Evolutionary conservation across 208 protist genomes (phyloP).

Genomic region (Leishmania tropica): DNA sequence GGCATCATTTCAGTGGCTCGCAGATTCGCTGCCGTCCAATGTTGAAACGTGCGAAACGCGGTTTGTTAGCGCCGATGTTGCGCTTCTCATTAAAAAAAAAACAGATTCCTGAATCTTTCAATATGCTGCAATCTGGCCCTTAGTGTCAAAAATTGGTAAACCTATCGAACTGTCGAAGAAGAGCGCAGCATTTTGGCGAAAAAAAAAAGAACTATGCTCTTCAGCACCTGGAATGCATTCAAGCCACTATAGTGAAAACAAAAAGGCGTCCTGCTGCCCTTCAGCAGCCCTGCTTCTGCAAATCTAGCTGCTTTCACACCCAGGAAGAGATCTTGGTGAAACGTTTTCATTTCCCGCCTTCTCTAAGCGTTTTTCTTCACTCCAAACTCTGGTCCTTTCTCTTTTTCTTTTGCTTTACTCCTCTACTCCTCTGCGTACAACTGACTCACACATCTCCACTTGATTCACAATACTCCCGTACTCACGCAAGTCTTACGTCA

Average conservation of each 20-base stretch:
- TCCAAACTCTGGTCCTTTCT: background rate
- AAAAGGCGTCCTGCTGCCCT: background rate
- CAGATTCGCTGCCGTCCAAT: background rate
- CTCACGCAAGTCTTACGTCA: background rate
- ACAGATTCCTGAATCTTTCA: background rate
- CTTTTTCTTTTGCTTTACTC: conserved; percentile 1
- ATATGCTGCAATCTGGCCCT: no score
- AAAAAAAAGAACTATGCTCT: background rate
- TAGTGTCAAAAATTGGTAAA: background rate
- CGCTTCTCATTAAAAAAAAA: conserved; percentile 25
- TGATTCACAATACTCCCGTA: background rate
- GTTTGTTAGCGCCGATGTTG: conserved; percentile 33
- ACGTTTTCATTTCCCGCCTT: background rate
- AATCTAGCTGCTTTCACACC: background rate
- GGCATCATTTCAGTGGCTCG: conserved; percentile 41
- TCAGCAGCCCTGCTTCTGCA: background rate
- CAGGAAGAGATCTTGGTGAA: background rate
- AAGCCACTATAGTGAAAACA: background rate
- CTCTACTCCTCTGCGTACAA: background rate
- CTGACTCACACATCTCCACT: background rate
- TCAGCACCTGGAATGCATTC: background rate
- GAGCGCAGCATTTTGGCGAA: no score
- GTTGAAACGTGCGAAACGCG: conserved; percentile 14
- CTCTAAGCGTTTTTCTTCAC: background rate
- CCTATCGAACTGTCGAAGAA: background rate